These are phyloP conservation scores for Dothidotthia symphoricarpi DNA, from an alignment of 2,329 filamentous ascomycete species.

Conservation along the genomic window DNA sequence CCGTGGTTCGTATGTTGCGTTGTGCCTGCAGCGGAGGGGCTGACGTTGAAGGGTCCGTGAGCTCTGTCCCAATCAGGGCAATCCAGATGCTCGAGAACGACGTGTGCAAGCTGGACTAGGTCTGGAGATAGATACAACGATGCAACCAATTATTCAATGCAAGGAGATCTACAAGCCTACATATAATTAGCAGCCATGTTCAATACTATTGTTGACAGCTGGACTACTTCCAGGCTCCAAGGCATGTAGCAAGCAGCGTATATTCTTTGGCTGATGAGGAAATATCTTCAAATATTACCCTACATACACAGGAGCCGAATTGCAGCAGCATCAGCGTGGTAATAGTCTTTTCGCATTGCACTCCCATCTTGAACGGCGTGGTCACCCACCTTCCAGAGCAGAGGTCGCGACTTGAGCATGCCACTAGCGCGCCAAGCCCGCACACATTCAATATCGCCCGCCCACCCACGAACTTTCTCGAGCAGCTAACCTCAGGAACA, in stretches of 20 bases:
- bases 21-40: slow-evolving; percentile 17
- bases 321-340: too few relatives aligned
- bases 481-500: slow-evolving; percentile 27
- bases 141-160: too few relatives aligned
- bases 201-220: too few relatives aligned
- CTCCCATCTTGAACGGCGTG: slow-evolving; percentile 5
- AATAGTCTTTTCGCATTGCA: slow-evolving; percentile 3
- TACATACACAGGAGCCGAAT: too few relatives aligned
- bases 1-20: slow-evolving; percentile 12
- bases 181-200: too few relatives aligned
- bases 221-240: neutral
- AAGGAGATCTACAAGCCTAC: too few relatives aligned
- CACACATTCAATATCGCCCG: slow-evolving; percentile 11
- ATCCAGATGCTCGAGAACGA: slow-evolving; percentile 5
- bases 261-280: too few relatives aligned
- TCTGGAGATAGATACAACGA: too few relatives aligned
- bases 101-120: neutral
- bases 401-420: slow-evolving; percentile 10
- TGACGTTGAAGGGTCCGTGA: slow-evolving; percentile 34
- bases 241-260: too few relatives aligned
- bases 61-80: slow-evolving; percentile 14
- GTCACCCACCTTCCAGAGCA: slow-evolving; percentile 24
- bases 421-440: slow-evolving; percentile 5
- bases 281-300: too few relatives aligned
- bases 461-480: slow-evolving; percentile 22